These are phyloP conservation scores for Phytophthora melonis DNA, from an alignment of 352 stramenopile genomes.

Conservation along the genomic window DNA sequence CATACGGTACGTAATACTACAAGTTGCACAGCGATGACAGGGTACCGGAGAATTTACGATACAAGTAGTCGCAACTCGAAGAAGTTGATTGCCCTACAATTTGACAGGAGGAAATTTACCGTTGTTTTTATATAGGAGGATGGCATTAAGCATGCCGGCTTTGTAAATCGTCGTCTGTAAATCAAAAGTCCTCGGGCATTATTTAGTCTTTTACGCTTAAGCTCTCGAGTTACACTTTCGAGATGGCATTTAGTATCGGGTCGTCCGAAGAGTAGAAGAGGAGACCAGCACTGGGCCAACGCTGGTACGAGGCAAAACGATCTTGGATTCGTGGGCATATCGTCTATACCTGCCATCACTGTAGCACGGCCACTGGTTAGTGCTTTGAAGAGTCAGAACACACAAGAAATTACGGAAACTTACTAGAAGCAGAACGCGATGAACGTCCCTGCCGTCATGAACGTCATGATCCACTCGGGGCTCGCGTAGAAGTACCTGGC, in stretches of 20 bases:
- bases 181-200: too few relatives aligned
- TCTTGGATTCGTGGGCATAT: slow-evolving; percentile 44
- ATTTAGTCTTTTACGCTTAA: too few relatives aligned
- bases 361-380: not conserved
- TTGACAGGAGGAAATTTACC: too few relatives aligned
- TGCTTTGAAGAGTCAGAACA: not conserved
- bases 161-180: too few relatives aligned
- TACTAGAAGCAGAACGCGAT: slow-evolving; percentile 68
- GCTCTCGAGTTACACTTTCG: not conserved
- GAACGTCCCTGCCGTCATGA: slow-evolving; percentile 50
- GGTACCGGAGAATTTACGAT: too few relatives aligned
- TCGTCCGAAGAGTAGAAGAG: not conserved
- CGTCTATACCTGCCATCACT: slow-evolving; percentile 71
- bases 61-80: too few relatives aligned
- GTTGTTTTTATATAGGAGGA: too few relatives aligned
- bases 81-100: too few relatives aligned
- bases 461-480: slow-evolving; percentile 63
- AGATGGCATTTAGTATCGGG: not conserved
- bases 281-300: not conserved
- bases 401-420: slow-evolving; percentile 16
- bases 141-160: too few relatives aligned
- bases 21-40: too few relatives aligned
- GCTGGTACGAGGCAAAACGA: slow-evolving; percentile 2
- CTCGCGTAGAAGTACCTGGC: slow-evolving; percentile 55
- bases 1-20: too few relatives aligned